phyloP scores from a whole-genome alignment of 768 basidiomycete genomes.

The Boletus vinaceobasis region DNA sequence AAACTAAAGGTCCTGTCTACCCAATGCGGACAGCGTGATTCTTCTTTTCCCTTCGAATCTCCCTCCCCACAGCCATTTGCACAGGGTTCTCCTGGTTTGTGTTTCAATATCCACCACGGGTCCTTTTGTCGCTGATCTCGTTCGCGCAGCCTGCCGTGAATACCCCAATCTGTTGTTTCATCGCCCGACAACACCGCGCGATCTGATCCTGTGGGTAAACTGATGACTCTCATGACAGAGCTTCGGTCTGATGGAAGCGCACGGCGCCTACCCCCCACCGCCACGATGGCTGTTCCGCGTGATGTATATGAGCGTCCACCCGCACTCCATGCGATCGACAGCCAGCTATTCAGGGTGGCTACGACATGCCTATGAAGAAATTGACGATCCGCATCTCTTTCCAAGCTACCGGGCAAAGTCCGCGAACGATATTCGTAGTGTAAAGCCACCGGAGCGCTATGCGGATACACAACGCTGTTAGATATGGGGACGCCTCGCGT shows the following conservation, averaged over 20 bases:
- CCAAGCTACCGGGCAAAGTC: not conserved
- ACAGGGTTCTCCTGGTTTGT: not conserved
- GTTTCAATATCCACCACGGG: not conserved
- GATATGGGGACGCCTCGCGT: not conserved
- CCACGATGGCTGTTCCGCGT: not conserved
- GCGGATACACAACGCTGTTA: not conserved
- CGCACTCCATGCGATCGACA: slow-evolving; percentile 1
- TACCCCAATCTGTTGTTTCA: not conserved
- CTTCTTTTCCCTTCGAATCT: not conserved
- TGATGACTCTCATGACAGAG: not conserved
- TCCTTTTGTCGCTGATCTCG: not conserved
- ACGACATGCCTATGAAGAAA: not conserved
- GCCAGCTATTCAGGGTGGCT: not conserved
- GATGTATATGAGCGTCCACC: not conserved
- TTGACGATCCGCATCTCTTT: slow-evolving; percentile 17
- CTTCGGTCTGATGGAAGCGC: slow-evolving; percentile 1
- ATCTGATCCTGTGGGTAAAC: slow-evolving; percentile 9
- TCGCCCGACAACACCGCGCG: slow-evolving; percentile 3
- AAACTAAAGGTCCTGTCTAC: not conserved
- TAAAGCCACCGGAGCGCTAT: not conserved
- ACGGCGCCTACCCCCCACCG: not conserved
- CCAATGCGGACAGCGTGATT: not conserved
- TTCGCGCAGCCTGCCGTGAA: not conserved
- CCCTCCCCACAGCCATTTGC: not conserved
- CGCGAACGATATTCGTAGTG: slow-evolving; percentile 1